Evolutionary conservation across 352 stramenopile genomes (phyloP), one percentile per base, ranked within the genome.

Genomic region (Sclerospora graminicola): DNA sequence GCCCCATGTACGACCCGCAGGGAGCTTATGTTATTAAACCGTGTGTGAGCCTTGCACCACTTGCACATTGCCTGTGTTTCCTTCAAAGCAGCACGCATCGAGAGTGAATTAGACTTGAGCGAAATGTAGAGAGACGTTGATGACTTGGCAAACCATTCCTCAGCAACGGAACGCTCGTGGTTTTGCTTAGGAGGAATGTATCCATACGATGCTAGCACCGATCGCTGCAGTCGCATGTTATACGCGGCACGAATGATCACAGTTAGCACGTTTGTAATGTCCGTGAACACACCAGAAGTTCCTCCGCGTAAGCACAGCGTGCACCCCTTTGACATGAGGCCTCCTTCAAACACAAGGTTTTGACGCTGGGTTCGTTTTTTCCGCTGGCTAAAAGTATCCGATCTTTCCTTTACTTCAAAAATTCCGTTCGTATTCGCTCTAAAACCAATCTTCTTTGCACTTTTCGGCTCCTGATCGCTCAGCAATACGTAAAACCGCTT

Each of bases 331-430:
- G 65, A 64, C 13, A 60, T 73, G 14, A 81, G 64, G 0, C 77
- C 81, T 23, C 78, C 77, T 70, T 93, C 78, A 38, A 93, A 93
- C 20, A 93, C 78, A 23, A 93, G 83, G 30, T 89, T 89, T 41
- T 93, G 78, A 1, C 75, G 65, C 23, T 88, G 78, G 8, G 66
- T 75, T 8, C 78, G 69, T 44, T 83, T 84, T 47, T 68, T 60
- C 15, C 63, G 49, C 39, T 64, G 54, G 11, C 36, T 45, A 31
- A 16, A 24, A 19, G 54, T 40, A 15, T 23, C 42, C 31, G 30
- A 44, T 1, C 26, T 35, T 36, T 61, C 54, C 30, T 58, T 46
- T 0, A 41, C 42, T 28, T 51, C 45, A 23, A 39, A 65, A 5
- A 48, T 15, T 4, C 50, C 54, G 3, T 69, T 44, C 15, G 20